phyloP scores from a whole-genome alignment of 2,329 filamentous ascomycete species.

The Cryphonectria carpinicola region DNA sequence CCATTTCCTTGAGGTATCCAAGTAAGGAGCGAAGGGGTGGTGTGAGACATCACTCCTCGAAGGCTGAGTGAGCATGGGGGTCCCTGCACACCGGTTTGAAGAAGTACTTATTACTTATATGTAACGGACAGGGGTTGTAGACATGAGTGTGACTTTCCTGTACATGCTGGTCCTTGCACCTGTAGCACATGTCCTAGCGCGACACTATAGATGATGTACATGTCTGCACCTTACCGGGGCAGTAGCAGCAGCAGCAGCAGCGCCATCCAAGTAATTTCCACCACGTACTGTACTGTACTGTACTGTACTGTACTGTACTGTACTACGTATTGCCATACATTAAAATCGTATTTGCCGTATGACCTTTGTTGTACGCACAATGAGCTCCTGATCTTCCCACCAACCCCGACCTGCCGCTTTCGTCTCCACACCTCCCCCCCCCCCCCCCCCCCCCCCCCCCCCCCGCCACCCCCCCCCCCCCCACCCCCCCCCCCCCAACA shows the following conservation, averaged over 20 bases:
- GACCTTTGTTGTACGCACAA: background rate
- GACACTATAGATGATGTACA: background rate
- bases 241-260: background rate
- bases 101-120: background rate
- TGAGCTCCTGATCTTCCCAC: background rate
- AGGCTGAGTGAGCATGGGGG: too few species aligned
- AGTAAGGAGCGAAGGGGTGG: too few species aligned
- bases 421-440: background rate
- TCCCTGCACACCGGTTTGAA: background rate
- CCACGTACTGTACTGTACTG: background rate
- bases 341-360: background rate
- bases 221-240: background rate
- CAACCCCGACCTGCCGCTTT: constrained; percentile 1
- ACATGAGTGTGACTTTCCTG: background rate
- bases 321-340: background rate
- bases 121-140: background rate
- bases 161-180: background rate
- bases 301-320: too few species aligned
- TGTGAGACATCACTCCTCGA: too few species aligned
- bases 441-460: too few species aligned
- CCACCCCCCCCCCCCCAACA: too few species aligned
- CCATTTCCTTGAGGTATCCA: too few species aligned
- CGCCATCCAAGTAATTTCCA: background rate
- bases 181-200: background rate
- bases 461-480: too few species aligned